Evolutionary conservation across 1,139 yeast genomes (phyloP).

Genomic region (Arxiozyma slooffiae): DNA sequence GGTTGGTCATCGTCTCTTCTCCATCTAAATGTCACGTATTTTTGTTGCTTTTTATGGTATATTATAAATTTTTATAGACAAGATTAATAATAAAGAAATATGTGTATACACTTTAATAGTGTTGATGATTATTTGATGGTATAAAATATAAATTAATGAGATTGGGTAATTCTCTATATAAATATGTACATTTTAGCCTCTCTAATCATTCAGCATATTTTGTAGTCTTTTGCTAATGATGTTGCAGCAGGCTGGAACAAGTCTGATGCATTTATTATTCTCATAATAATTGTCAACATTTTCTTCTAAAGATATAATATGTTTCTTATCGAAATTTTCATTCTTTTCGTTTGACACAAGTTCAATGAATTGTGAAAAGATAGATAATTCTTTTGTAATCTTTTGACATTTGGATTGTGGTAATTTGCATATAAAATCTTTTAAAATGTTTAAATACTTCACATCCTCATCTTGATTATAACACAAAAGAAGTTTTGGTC

Average conservation of each 20-base stretch:
- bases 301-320: conserved; percentile 35
- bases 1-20: conserved; percentile 99
- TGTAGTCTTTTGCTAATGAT: conserved; percentile 21
- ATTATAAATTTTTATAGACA: too few relatives aligned
- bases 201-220: conserved; percentile 2
- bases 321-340: conserved; percentile 17
- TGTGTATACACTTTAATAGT: too few relatives aligned
- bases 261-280: conserved; percentile 11
- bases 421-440: conserved; percentile 38
- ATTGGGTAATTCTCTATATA: neutral
- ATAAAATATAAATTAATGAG: neutral
- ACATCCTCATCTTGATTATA: conserved; percentile 29
- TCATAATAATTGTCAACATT: conserved; percentile 35
- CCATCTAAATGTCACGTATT: too few relatives aligned
- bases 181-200: neutral
- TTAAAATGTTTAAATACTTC: conserved; percentile 33
- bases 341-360: conserved; percentile 9
- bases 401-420: conserved; percentile 40
- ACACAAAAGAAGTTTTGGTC: conserved; percentile 52
- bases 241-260: conserved; percentile 25
- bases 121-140: too few relatives aligned
- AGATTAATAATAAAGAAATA: too few relatives aligned
- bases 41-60: too few relatives aligned
- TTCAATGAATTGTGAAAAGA: conserved; percentile 41
- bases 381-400: conserved; percentile 54